Conservation (phyloP, 2,329 filamentous ascomycete genomes). For the Aspergillus caelatus region DNA sequence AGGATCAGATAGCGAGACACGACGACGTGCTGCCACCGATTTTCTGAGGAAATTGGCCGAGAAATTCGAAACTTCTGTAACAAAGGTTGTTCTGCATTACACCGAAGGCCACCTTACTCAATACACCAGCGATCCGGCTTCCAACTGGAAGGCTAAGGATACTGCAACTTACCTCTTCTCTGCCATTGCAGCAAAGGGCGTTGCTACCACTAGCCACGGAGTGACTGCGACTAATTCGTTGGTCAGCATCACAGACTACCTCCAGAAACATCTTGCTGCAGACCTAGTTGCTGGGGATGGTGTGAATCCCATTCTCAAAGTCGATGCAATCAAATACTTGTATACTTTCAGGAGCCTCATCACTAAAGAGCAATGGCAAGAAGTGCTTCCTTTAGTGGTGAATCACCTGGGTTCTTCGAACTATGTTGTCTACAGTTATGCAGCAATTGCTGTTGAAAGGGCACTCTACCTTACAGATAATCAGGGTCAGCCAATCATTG, state of each 20-base stretch:
- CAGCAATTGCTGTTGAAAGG: conserved; percentile 93
- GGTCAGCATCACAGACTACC: conserved; percentile 91
- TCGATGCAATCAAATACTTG: conserved; percentile 97
- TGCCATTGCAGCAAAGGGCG: conserved; percentile 89
- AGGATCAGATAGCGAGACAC: conserved; percentile 92
- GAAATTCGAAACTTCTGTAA: conserved; percentile 84
- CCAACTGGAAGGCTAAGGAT: conserved; percentile 96
- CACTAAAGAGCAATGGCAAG: conserved; percentile 87
- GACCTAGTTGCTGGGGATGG: conserved; percentile 74
- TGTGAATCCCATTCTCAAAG: conserved; percentile 84
- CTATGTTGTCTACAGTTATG: conserved; percentile 97
- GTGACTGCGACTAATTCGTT: conserved; percentile 87
- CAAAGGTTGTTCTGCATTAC: conserved; percentile 82
- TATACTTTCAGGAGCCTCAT: conserved; percentile 96
- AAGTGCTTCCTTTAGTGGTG: conserved; percentile 84
- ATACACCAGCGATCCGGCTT: conserved; percentile 66
- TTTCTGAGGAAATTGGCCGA: conserved; percentile 88
- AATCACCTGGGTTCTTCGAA: conserved; percentile 87
- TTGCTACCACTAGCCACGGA: conserved; percentile 82
- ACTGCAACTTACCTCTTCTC: conserved; percentile 97
- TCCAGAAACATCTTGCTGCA: conserved; percentile 87
- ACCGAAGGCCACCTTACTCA: conserved; percentile 79
- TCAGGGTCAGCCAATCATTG: conserved; percentile 75
- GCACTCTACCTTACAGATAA: conserved; percentile 82
- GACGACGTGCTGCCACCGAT: conserved; percentile 88